Base-by-base conservation (phyloP, 2,329 filamentous ascomycete species). In the Magnaporthiopsis rhizophila region DNA sequence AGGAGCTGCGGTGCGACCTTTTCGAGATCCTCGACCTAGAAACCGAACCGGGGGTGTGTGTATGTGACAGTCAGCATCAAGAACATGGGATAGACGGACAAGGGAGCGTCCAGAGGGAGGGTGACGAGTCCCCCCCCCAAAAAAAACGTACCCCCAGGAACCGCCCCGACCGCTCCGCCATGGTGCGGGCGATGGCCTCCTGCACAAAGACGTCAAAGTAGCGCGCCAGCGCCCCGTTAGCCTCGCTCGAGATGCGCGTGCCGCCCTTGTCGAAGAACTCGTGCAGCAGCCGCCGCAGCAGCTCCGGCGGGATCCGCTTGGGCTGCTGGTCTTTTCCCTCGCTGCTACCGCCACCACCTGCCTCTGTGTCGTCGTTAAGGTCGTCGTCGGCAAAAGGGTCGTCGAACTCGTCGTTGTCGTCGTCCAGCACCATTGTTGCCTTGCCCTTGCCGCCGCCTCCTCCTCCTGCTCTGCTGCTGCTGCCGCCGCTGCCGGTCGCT, bases 131-230 rank as follows among this genome's bases (percentile, higher is more conserved):
- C n/a, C n/a, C n/a, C n/a, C n/a, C n/a, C n/a, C n/a, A 2, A 8
- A 7, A 5, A 38, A 15, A 66, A 75, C 84, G 75, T 68, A 92
- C 89, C 84, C 95, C 91, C 50, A 94, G 74, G 72, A 93, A 92
- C 4, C 85, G 87, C 65, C 85, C 81, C 38, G 80, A 80, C 72
- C 89, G 88, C 79, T 91, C 89, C 65, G 87, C 86, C 12, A 87
- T 85, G 56, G 91, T 88, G 72, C 94, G 79, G 21, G 92, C 91
- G 73, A 98, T 87, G 1, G 92, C 91, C 78, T 98, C 94, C 67
- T 90, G 83, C 63, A 97, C 89, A 77, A 97, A 98, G 0, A 94
- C 86, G 75, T 97, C 92, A 75, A 97, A 83, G 74, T 98, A 98
- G 77, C 89, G 92, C 18, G 87, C 89, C 65, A 93, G 84, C 1